A percentile compares a stretch with the other conserved stretches of the same genome.
These are phyloP conservation scores for Aspergillus tubingensis DNA, from an alignment of 2,329 filamentous ascomycete genomes.

Conservation along the genomic window DNA sequence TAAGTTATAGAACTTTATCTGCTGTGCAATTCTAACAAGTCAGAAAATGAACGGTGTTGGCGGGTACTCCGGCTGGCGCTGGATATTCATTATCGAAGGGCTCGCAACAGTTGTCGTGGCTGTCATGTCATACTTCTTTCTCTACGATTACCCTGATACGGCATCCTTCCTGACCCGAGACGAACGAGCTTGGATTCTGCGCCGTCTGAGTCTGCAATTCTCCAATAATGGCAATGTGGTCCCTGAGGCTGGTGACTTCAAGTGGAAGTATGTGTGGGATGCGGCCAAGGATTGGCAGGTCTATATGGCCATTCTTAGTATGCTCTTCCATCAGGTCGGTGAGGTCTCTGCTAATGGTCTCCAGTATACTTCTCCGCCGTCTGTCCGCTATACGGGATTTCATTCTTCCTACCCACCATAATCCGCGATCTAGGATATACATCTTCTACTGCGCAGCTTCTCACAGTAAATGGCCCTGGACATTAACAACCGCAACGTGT, in stretches of 20 bases:
- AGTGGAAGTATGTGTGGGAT: constrained; percentile 42
- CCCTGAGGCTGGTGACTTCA: constrained; percentile 36
- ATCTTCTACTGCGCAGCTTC: constrained; percentile 42
- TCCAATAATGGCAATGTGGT: constrained; percentile 27
- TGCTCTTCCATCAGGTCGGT: constrained; percentile 8
- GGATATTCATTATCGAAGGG: constrained; percentile 55
- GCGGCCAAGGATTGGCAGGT: constrained; percentile 48
- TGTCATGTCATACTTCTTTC: constrained; percentile 45
- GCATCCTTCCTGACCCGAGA: constrained; percentile 46
- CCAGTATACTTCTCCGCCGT: constrained; percentile 47
- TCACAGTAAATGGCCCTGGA: constrained; percentile 36
- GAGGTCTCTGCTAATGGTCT: neutral
- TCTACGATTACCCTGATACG: constrained; percentile 50
- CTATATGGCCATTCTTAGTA: constrained; percentile 42
- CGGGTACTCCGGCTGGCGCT: constrained; percentile 51
- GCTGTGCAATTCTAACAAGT: neutral
- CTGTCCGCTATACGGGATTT: constrained; percentile 46
- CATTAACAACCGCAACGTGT: neutral
- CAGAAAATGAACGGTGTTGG: constrained; percentile 54
- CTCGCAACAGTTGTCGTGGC: constrained; percentile 49
- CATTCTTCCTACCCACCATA: constrained; percentile 44
- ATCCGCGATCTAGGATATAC: constrained; percentile 45
- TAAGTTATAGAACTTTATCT: constrained; percentile 26
- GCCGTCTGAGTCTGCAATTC: constrained; percentile 40
- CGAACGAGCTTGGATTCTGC: constrained; percentile 43